Evolutionary conservation across 1,284 basidiomycete genomes (phyloP).

Genomic region (Tylopilus sp.): DNA sequence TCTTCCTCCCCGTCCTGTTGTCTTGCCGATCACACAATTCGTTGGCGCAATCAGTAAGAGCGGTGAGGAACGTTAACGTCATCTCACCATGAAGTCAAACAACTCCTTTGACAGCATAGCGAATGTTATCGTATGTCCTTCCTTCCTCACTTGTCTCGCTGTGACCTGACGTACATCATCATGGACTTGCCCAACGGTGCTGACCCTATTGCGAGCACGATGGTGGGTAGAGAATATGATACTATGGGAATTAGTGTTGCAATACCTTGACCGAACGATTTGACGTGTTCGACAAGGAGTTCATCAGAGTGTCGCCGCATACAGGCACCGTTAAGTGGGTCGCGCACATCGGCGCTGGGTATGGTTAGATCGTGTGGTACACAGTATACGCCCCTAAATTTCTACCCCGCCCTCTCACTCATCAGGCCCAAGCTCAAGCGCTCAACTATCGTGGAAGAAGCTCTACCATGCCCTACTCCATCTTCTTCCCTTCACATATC

Average conservation of each 20-base stretch:
- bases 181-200: slow-evolving; percentile 75
- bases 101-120: slow-evolving; percentile 74
- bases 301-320: slow-evolving; percentile 74
- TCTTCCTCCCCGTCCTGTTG: no score
- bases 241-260: slow-evolving; percentile 86
- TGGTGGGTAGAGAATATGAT: slow-evolving; percentile 78
- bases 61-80: slow-evolving; percentile 41
- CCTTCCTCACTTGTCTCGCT: neutral
- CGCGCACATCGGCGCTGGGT: slow-evolving; percentile 94
- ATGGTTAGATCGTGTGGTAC: slow-evolving; percentile 85
- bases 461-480: slow-evolving; percentile 84
- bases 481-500: slow-evolving; percentile 89
- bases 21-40: no score
- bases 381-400: slow-evolving; percentile 53
- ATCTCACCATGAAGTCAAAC: slow-evolving; percentile 80
- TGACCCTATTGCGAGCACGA: slow-evolving; percentile 76
- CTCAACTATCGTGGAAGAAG: slow-evolving; percentile 91
- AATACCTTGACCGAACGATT: slow-evolving; percentile 73
- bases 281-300: slow-evolving; percentile 84
- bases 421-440: slow-evolving; percentile 74
- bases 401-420: slow-evolving; percentile 4
- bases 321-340: slow-evolving; percentile 85
- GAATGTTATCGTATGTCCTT: slow-evolving; percentile 76
- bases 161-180: slow-evolving; percentile 5
- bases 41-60: no score